Base-by-base conservation (phyloP, 495 filamentous ascomycete genomes). In the Lindgomyces ingoldianus region DNA sequence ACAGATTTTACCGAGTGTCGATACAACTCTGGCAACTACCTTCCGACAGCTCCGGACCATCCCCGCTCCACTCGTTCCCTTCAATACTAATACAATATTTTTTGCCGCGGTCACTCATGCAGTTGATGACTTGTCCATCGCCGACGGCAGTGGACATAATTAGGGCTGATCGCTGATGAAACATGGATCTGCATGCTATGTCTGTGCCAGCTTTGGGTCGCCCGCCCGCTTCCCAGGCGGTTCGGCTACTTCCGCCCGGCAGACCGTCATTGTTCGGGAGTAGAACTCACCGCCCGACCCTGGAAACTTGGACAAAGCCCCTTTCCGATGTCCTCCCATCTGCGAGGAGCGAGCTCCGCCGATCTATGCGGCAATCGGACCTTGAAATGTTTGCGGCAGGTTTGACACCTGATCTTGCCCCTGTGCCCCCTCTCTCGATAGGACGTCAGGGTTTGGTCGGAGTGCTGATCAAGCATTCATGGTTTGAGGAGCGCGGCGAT, bases 221-320 rank as follows among this genome's bases (percentile, higher is more conserved):
- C n/a, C n/a, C n/a, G n/a, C n/a, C n/a, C n/a, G n/a, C 33, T 39
- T 39, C 33, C 6, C 45, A 48, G 14, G 25, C 51, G 14, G 25
- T 36, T 55, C 51, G 51, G 51, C 30, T 36, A 41, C 22, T 55
- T 55, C 51, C 51, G 51, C 51, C 30, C 51, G 51, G 29, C 6
- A 39, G 33, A 6, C 33, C 33, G 6, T 14, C 33, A 14, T 39
- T 14, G 14, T 39, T 39, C 33, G 33, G 33, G 33, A 39, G 33
- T 39, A 14, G n/a, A n/a, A n/a, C n/a, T n/a, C n/a, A n/a, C n/a
- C n/a, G n/a, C n/a, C n/a, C n/a, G n/a, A n/a, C n/a, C n/a, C n/a
- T n/a, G n/a, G n/a, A n/a, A n/a, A n/a, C n/a, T n/a, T n/a, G n/a
- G n/a, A n/a, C n/a, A n/a, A n/a, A n/a, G n/a, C n/a, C n/a, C n/a